Evolutionary conservation across 129 eudicot genomes (phyloP), one percentile per base, ranked within the genome.

Genomic region (Chrysanthemum makinoi): DNA sequence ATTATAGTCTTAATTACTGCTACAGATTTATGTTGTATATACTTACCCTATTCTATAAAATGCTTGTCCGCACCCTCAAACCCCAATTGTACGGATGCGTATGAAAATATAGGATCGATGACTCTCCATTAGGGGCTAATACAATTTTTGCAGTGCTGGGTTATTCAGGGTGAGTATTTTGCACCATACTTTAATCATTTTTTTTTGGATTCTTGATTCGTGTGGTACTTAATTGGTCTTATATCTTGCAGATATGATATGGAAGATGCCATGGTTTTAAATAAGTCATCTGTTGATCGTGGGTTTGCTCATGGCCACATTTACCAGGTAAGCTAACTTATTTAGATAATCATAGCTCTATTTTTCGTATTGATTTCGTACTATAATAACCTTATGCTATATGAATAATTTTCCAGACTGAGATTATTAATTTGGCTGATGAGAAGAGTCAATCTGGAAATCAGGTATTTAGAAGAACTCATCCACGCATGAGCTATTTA

Each of bases 191-290:
- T n/a, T 61, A 39, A 17, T 1, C 39, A 22, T 44, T 51, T 16
- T 50, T 28, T 69, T 67, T 8, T 47, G 3, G 18, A 59, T 53
- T 35, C 11, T 44, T 2, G 51, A 52, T 50, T 69, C 28, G 39
- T 26, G 69, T n/a, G 76, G 20, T 54, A 65, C 18, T 19, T 22
- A 22, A 47, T 56, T 33, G 20, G n/a, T 35, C 73, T 55, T 43
- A 2, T 51, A 7, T 72, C 30, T 8, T 73, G 68, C 82, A 93
- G 98, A 56, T 93, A 93, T 53, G 98, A 93, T 74, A 93, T 93
- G 98, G 98, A 93, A 87, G 98, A 93, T 84, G 98, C 98, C 49
- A 93, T 93, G 96, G 86, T 93, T 64, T 77, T 93, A 79, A 93
- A 93, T 72, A 89, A 87, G 75, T 93, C 98, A 57, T 84, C 98